Base-by-base conservation (phyloP, 129 eudicot species). In the Heracleum sosnowskyi region DNA sequence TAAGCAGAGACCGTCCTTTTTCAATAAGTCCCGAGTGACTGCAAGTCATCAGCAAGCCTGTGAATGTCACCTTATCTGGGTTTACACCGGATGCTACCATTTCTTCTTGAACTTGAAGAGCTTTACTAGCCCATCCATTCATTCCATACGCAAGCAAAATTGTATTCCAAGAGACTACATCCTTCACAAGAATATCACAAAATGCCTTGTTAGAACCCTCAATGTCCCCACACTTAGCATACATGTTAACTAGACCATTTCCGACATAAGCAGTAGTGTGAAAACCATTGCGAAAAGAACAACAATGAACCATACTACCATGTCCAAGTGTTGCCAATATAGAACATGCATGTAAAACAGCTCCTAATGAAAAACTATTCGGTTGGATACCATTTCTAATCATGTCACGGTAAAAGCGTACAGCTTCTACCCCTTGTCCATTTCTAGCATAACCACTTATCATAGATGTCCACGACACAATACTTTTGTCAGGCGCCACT, bases 391-490 rank as follows among this genome's bases (percentile, higher is more conserved):
- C 76, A 57, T 55, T 72, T 79, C 78, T 82, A 63, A 77, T 73
- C 88, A 90, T 81, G 78, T 81, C 85, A 35, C 87, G 49, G 42
- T 88, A 92, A 74, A 70, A 86, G 34, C 73, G 53, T 46, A 92
- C 24, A 34, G 91, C 93, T 51, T 80, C 79, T 81, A 85, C 89
- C 41, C 79, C 89, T n/a, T 78, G 75, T 42, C 93, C 97, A 31
- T 85, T 85, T 90, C 85, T 90, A 49, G 85, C 75, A 78, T 79
- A 92, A 7, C 96, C 96, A 1, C 86, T 34, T 35, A 92, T 87
- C 93, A 92, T 90, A 8, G 96, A 86, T 78, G 96, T 92, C 97
- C 93, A 92, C 31, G 93, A 88, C 71, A 90, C 79, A 49, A 90
- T 79, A 82, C 88, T 92, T 79, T 75, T 92, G 60, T 88, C 81